Percentiles rank a stretch among this genome's conserved stretches.
Conservation (phyloP, 805 yeast species). For the Metschnikowia arizonensis region DNA sequence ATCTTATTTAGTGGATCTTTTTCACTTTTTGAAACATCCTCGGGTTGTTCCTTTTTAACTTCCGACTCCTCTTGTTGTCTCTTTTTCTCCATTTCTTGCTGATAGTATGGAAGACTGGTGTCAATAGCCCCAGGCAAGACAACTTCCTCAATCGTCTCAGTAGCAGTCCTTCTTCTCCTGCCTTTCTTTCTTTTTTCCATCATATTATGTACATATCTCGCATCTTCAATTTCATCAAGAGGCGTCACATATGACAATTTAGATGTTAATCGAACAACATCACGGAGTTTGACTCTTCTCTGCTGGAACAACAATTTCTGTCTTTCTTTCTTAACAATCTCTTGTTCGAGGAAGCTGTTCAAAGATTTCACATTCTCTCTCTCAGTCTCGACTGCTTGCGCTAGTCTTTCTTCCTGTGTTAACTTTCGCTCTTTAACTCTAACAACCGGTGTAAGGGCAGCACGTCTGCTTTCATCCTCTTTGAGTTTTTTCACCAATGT, state of each 20-base stretch:
- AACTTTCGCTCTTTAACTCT: constrained; percentile 44
- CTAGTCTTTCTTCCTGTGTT: constrained; percentile 68
- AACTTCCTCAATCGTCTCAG: constrained; percentile 24
- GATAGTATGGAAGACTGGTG: constrained; percentile 24
- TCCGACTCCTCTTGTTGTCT: constrained; percentile 21
- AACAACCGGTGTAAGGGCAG: constrained; percentile 42
- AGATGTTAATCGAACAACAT: constrained; percentile 54
- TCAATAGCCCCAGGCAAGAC: constrained; percentile 32
- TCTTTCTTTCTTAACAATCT: constrained; percentile 69
- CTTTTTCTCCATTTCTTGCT: constrained; percentile 24
- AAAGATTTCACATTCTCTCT: constrained; percentile 67
- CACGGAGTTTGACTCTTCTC: constrained; percentile 55
- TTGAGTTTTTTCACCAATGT: constrained; percentile 70
- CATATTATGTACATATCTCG: constrained; percentile 37
- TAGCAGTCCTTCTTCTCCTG: constrained; percentile 39
- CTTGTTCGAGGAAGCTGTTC: constrained; percentile 78
- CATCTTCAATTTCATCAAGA: constrained; percentile 53
- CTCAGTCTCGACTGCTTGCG: constrained; percentile 88
- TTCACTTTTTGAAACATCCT: not conserved
- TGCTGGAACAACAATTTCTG: constrained; percentile 71
- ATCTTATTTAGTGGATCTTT: not conserved
- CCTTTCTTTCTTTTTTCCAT: constrained; percentile 36
- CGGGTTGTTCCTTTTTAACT: constrained; percentile 6
- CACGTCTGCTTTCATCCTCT: constrained; percentile 59
- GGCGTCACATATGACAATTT: constrained; percentile 55